These are phyloP conservation scores for Ensete ventricosum DNA, from an alignment of 176 grass and related monocot species.

Conservation along the genomic window DNA sequence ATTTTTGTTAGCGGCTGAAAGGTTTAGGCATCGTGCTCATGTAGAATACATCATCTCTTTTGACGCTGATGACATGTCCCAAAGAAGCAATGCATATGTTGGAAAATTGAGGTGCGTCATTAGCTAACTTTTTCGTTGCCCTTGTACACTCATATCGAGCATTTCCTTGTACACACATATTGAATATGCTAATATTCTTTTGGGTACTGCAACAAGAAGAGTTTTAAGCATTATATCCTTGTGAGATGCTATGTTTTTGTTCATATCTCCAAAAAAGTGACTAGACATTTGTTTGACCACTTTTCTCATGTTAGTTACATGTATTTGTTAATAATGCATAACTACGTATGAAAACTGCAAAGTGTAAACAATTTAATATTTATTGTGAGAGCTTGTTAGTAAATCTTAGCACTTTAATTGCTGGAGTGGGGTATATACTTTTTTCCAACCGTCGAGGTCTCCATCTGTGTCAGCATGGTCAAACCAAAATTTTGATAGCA, in stretches of 20 bases:
- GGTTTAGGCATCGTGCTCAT: constrained; percentile 18
- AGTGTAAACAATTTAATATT: background rate
- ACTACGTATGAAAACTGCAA: background rate
- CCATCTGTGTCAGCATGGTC: no score
- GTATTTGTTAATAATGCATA: background rate
- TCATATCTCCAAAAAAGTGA: no score
- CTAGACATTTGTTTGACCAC: background rate
- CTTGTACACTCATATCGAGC: no score
- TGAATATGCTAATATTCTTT: background rate
- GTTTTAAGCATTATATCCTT: background rate
- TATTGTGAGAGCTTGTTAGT: no score
- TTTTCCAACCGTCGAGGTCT: no score
- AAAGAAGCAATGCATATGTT: constrained; percentile 23
- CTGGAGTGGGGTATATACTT: no score
- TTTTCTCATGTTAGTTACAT: background rate
- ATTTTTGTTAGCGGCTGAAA: constrained; percentile 16
- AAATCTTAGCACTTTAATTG: no score
- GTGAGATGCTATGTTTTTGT: background rate
- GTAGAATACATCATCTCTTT: constrained; percentile 20
- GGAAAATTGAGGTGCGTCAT: constrained; percentile 17
- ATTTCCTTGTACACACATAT: no score
- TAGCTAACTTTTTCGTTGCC: background rate
- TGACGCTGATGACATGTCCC: constrained; percentile 20
- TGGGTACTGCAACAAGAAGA: background rate
- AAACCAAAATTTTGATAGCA: no score